phyloP scores from a whole-genome alignment of 2,329 filamentous ascomycete genomes.

The Penicillium concentricum region DNA sequence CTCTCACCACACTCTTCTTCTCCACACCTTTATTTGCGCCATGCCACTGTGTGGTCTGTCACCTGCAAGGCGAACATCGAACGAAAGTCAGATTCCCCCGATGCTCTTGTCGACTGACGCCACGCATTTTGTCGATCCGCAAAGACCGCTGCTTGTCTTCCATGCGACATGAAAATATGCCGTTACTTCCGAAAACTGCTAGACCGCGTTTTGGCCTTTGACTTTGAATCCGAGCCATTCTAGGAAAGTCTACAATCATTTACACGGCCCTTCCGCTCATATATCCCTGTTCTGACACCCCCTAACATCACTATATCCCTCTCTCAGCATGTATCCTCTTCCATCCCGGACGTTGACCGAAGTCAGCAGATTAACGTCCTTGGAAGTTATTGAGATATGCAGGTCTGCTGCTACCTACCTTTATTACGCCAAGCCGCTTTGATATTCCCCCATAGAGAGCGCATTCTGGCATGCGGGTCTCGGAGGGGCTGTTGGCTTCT shows the following conservation, averaged over 20 bases:
- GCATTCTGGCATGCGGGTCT: slow-evolving; percentile 25
- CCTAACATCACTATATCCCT: slow-evolving; percentile 5
- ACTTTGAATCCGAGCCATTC: not conserved
- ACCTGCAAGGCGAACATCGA: slow-evolving; percentile 14
- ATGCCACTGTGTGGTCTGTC: slow-evolving; percentile 17
- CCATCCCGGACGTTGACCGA: slow-evolving; percentile 10
- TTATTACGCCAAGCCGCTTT: slow-evolving; percentile 12
- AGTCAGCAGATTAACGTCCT: slow-evolving; percentile 21
- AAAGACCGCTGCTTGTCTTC: slow-evolving; percentile 25
- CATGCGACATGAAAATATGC: slow-evolving; percentile 13
- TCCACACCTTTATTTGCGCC: slow-evolving; percentile 26
- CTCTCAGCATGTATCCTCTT: slow-evolving; percentile 9
- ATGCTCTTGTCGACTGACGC: slow-evolving; percentile 4
- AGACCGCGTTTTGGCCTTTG: slow-evolving; percentile 12
- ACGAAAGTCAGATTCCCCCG: not conserved
- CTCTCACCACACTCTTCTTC: slow-evolving; percentile 6
- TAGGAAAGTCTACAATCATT: slow-evolving; percentile 1
- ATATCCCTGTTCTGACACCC: not conserved
- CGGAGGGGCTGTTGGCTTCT: slow-evolving; percentile 7
- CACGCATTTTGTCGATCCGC: slow-evolving; percentile 16
- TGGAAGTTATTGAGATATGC: slow-evolving; percentile 12
- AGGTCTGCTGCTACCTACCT: slow-evolving; percentile 20
- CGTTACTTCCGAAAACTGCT: not conserved
- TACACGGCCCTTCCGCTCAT: not conserved
- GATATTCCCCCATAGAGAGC: slow-evolving; percentile 15